A percentile compares a stretch with the other conserved stretches of the same genome.
Conservation (phyloP, 2,329 filamentous ascomycete species). For the Cordyceps cicadae region DNA sequence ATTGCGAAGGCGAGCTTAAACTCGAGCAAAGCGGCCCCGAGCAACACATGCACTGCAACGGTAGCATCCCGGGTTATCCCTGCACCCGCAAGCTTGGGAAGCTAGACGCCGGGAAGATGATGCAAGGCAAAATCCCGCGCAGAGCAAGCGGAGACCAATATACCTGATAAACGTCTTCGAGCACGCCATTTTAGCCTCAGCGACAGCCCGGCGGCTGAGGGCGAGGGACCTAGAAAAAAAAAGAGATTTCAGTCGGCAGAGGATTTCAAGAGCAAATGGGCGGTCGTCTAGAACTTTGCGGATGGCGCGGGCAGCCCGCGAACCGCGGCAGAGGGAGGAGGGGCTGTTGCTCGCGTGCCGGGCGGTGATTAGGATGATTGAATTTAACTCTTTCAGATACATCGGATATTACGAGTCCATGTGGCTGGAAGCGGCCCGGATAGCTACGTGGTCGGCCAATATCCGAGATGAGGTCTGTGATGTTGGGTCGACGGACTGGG, state of each 20-base stretch:
- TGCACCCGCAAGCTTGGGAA: neutral
- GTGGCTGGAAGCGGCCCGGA: neutral
- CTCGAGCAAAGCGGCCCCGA: neutral
- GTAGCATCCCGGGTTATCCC: neutral
- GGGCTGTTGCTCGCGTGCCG: neutral
- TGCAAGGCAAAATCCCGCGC: neutral
- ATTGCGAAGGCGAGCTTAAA: neutral
- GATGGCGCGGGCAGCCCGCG: neutral
- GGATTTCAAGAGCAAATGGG: neutral
- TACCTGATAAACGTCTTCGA: neutral
- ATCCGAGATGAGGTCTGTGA: neutral
- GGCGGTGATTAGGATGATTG: neutral
- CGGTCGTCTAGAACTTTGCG: neutral
- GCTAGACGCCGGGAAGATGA: neutral
- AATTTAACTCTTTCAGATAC: neutral
- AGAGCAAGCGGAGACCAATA: neutral
- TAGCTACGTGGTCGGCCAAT: neutral
- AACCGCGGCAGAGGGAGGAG: neutral
- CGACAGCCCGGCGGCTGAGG: neutral
- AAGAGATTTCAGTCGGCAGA: neutral
- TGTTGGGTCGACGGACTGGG: neutral
- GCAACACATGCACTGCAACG: neutral
- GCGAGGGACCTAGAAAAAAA: slow-evolving; percentile 1
- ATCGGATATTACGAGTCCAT: neutral
- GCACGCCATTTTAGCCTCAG: slow-evolving; percentile 4